Base-by-base conservation (phyloP, 2,329 filamentous ascomycete genomes). In the Scorias spongiosa region DNA sequence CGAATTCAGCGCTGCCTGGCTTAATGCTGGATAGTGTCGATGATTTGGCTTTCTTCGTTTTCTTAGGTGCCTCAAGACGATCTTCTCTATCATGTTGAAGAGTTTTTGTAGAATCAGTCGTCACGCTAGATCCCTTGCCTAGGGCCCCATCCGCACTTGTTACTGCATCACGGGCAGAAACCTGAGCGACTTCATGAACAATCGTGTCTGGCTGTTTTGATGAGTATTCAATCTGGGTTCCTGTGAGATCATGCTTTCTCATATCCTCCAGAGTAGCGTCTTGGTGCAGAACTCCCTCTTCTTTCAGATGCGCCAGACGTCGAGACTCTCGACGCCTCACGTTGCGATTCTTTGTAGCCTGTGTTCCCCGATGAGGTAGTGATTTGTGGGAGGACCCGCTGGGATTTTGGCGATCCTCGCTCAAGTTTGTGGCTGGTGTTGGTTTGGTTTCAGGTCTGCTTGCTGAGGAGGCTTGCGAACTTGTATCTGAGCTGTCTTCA, bases 331-430 rank as follows among this genome's bases (percentile, higher is more conserved):
- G 70, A 36, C 68, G 67, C 34, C 78, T 67, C 28, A 61, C 54
- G 49, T 82, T 82, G 47, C 76, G 71, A 18, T 62, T 61, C 42
- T 69, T 68, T 0, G 78, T 82, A 14, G 57, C 52, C 17, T 55
- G 50, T 29, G 64, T 66, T 12, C 78, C 78, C 46, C 66, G 43
- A 4, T 68, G 67, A 38, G 74, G 54, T 26, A 48, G 32, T 29
- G 42, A 38, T 18, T 10, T 26, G 38, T 43, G 29, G 32, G 44
- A 40, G 18, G 41, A 14, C 30, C 37, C 36, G n/a, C 39, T 43
- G 46, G 41, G 32, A 26, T 45, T 39, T 40, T 45, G 42, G 29
- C 34, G 34, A n/a, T 37, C 17, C 12, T n/a, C 7, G 4, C 7
- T 26, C 34, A 10, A 29, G 38, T n/a, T 28, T 39, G 15, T 29